phyloP scores from a whole-genome alignment of 345 rosid species.

The Capsella bursapastoris region DNA sequence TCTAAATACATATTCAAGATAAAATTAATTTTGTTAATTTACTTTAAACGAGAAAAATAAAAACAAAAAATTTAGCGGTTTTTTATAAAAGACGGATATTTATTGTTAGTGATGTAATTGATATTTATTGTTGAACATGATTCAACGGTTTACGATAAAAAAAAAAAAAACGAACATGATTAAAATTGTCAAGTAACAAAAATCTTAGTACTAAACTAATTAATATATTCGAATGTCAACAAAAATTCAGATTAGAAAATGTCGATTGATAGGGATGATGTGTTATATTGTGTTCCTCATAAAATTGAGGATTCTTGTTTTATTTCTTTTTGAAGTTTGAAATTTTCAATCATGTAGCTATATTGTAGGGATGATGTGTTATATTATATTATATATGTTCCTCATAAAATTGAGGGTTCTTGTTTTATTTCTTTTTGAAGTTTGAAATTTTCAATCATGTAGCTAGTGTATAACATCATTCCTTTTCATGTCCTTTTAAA shows the following conservation, averaged over 20 bases:
- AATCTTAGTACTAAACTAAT: too few relatives aligned
- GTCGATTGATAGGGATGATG: neutral
- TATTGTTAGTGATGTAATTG: too few relatives aligned
- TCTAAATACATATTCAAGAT: neutral
- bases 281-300: neutral
- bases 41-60: too few relatives aligned
- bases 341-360: neutral
- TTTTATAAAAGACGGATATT: too few relatives aligned
- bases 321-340: neutral
- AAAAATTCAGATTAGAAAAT: neutral
- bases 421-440: neutral
- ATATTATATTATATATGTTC: neutral
- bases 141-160: neutral
- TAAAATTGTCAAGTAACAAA: neutral
- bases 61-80: too few relatives aligned
- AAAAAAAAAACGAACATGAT: neutral
- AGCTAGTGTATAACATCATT: neutral
- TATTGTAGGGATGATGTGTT: neutral
- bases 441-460: neutral
- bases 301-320: slow-evolving; percentile 1
- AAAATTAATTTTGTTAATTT: too few relatives aligned
- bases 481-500: neutral
- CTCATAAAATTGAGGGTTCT: neutral
- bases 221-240: too few relatives aligned
- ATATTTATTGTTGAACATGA: too few relatives aligned